Evolutionary conservation across 129 eudicot genomes (phyloP).

Genomic region (Artemisia annua): DNA sequence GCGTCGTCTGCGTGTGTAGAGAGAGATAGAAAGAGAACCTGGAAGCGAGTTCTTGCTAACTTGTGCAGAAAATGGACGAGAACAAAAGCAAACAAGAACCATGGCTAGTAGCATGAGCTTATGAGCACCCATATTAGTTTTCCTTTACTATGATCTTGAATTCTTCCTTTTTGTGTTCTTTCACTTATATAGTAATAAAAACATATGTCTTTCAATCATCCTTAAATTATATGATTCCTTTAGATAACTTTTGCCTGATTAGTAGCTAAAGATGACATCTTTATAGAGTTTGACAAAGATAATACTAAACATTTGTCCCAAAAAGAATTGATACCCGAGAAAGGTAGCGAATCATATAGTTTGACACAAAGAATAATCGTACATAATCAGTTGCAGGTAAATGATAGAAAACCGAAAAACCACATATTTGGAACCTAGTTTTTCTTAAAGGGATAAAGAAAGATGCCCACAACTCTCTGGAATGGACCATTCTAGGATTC

Average conservation of each 20-base stretch:
- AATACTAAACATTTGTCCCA: neutral
- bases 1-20: too few relatives aligned
- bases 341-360: neutral
- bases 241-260: neutral
- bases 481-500: conserved; percentile 25
- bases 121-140: conserved; percentile 34
- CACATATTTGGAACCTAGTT: conserved; percentile 27
- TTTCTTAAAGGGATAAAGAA: conserved; percentile 16
- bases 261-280: neutral
- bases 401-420: conserved; percentile 8
- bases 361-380: conserved; percentile 16
- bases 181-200: conserved; percentile 6
- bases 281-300: neutral
- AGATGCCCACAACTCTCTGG: conserved; percentile 32
- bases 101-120: conserved; percentile 17
- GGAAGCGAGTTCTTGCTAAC: conserved; percentile 20
- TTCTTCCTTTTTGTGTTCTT: conserved; percentile 6
- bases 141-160: neutral
- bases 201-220: conserved; percentile 16
- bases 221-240: conserved; percentile 27
- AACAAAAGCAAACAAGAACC: conserved; percentile 22
- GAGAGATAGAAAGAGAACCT: conserved; percentile 21
- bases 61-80: conserved; percentile 25
- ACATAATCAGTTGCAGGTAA: conserved; percentile 1
- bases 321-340: neutral